Conservation (phyloP, 2,329 filamentous ascomycete species). For the Cladosporium sp. region DNA sequence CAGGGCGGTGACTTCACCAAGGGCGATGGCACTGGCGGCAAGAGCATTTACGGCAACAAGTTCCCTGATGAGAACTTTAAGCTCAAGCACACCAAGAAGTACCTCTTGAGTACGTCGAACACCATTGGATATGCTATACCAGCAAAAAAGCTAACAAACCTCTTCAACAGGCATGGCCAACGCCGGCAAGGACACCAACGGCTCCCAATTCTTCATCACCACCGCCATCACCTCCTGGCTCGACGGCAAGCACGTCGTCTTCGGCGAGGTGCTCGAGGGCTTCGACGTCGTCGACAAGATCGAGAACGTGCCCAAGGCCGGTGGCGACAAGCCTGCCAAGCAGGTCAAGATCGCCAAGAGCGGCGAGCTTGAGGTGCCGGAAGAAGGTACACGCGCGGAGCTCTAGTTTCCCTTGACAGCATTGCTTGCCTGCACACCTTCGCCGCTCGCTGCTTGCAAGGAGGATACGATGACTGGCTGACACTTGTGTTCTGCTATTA, state of each 20-base stretch:
- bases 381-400: constrained; percentile 91
- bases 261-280: constrained; percentile 83
- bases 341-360: constrained; percentile 75
- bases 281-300: constrained; percentile 77
- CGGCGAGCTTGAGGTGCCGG: constrained; percentile 75
- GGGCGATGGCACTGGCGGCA: constrained; percentile 76
- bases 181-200: constrained; percentile 79
- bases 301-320: constrained; percentile 63
- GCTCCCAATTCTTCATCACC: constrained; percentile 89
- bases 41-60: constrained; percentile 81
- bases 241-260: constrained; percentile 80
- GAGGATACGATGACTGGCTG: constrained; percentile 12
- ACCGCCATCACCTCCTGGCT: constrained; percentile 78
- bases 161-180: constrained; percentile 68
- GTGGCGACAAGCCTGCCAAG: constrained; percentile 65
- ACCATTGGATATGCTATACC: not conserved
- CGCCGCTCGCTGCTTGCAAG: constrained; percentile 1
- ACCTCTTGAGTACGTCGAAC: constrained; percentile 59
- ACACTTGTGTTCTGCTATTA: constrained; percentile 25
- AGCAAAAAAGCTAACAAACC: not conserved
- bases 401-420: constrained; percentile 54
- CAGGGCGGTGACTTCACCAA: constrained; percentile 86
- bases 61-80: constrained; percentile 94
- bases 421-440: constrained; percentile 1
- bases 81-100: constrained; percentile 83